Evolutionary conservation across 108 stramenopile species (phyloP), one percentile per base, ranked within the genome.

Genomic region (Cyclotella kingstonii): DNA sequence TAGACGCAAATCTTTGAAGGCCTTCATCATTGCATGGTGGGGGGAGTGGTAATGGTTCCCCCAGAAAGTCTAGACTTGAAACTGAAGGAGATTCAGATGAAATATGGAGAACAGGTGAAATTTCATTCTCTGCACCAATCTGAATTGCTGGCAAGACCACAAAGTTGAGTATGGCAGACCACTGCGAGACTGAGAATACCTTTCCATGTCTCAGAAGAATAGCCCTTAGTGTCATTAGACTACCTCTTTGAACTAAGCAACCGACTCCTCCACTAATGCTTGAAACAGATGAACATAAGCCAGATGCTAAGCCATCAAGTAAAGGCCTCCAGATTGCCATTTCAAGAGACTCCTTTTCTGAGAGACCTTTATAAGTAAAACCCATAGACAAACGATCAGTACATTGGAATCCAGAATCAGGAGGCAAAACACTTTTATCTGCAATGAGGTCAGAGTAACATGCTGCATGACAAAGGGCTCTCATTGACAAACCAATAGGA

Each of bases 391-490:
- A 25, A 17, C 74, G 73, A 54, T 89, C 84, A 12, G 21, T 66
- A 11, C 53, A 47, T 58, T 84, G 78, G 43, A 23, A 75, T 38
- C 75, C 77, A 42, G 59, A 76, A 31, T 65, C 72, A 25, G 92
- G 87, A 18, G 89, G 87, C 39, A 81, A 57, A 66, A 89, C 60
- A 42, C 69, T 69, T 22, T 80, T 66, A 14, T 78, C 86, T 0
- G 86, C 93, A 9, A 94, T 80, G 15, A 89, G 49, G 73, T 94
- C 93, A 23, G 93, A 88, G 54, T 87, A 94, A 46, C 89, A 91
- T 54, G 90, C 93, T 23, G 78, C 77, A 57, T 94, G 90, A 74
- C 88, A 91, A 28, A 94, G 78, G 3, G 93, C 93, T 64, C 90
- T 77, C 88, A 94, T 91, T 7, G 84, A 86, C 17, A 94, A 45